phyloP scores from a whole-genome alignment of 768 basidiomycete genomes.

The Boletus subcaerulescens region DNA sequence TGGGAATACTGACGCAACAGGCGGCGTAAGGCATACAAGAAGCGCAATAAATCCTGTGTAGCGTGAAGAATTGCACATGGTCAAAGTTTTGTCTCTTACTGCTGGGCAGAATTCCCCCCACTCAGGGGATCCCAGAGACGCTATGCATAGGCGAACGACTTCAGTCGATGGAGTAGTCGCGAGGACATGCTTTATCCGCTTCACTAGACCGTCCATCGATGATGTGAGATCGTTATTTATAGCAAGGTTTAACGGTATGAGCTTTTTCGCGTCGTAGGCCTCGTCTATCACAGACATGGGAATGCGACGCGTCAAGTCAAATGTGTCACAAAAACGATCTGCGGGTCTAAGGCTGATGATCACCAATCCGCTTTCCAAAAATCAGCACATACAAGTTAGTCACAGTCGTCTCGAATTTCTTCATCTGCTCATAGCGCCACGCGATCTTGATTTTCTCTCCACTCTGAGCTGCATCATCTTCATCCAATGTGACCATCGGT shows the following conservation, averaged over 20 bases:
- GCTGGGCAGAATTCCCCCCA: conserved; percentile 65
- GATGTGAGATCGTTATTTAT: conserved; percentile 18
- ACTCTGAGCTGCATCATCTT: conserved; percentile 33
- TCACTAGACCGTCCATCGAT: conserved; percentile 24
- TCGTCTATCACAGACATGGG: conserved; percentile 48
- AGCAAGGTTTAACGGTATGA: conserved; percentile 32
- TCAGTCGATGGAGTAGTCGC: conserved; percentile 32
- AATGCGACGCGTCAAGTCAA: conserved; percentile 70
- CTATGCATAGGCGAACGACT: conserved; percentile 58
- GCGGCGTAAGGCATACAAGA: conserved; percentile 66
- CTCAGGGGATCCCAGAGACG: conserved; percentile 54
- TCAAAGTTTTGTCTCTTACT: conserved; percentile 38
- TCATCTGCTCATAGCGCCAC: conserved; percentile 95
- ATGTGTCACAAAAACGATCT: conserved; percentile 63
- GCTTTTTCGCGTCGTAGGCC: conserved; percentile 37
- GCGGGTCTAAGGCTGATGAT: conserved; percentile 37
- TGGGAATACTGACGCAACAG: conserved; percentile 55
- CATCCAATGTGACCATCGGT: conserved; percentile 27
- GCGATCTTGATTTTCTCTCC: conserved; percentile 86
- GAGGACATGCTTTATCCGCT: conserved; percentile 29
- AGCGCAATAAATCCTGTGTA: conserved; percentile 62
- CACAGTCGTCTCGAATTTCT: conserved; percentile 86
- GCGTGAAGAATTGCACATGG: background rate
- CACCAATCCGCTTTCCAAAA: conserved; percentile 10
- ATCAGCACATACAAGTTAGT: conserved; percentile 45